Conservation (phyloP, 2,329 filamentous ascomycete genomes). For the Dactylella cylindrospora region DNA sequence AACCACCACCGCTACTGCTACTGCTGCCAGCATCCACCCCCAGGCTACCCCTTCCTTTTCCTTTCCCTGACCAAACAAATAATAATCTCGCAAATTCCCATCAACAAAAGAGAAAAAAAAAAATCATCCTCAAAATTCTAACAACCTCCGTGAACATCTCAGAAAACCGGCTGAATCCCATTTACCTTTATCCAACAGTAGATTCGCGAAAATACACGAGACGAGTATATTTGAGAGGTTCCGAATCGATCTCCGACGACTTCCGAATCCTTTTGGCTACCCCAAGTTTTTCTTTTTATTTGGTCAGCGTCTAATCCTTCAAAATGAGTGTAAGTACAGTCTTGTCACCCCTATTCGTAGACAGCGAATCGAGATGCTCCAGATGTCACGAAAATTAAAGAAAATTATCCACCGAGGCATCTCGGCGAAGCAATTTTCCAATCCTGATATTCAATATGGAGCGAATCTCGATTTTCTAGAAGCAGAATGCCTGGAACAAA, state of each 20-base stretch:
- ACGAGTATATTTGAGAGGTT: slow-evolving; percentile 9
- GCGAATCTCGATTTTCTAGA: neutral
- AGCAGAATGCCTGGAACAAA: no score
- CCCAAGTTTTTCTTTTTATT: slow-evolving; percentile 1
- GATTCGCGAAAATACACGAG: slow-evolving; percentile 5
- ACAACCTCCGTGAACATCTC: no score
- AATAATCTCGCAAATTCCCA: no score
- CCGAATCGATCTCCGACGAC: slow-evolving; percentile 17
- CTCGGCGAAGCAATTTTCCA: slow-evolving; percentile 6
- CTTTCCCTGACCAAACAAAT: no score
- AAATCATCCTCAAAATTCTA: no score
- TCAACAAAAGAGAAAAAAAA: neutral
- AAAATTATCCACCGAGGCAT: slow-evolving; percentile 1
- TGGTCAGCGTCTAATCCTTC: slow-evolving; percentile 9
- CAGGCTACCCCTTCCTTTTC: no score
- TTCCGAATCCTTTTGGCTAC: neutral
- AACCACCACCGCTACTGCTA: no score
- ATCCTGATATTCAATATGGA: slow-evolving; percentile 1
- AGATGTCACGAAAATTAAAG: neutral
- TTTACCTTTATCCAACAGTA: no score
- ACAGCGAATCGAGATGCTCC: slow-evolving; percentile 6
- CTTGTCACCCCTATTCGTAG: slow-evolving; percentile 10
- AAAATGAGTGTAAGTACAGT: slow-evolving; percentile 35
- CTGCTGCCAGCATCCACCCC: no score
- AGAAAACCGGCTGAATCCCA: no score